Percentiles rank a stretch among this genome's conserved stretches.
Conservation (phyloP, 768 basidiomycete genomes). For the Tricholoma flavovirens region DNA sequence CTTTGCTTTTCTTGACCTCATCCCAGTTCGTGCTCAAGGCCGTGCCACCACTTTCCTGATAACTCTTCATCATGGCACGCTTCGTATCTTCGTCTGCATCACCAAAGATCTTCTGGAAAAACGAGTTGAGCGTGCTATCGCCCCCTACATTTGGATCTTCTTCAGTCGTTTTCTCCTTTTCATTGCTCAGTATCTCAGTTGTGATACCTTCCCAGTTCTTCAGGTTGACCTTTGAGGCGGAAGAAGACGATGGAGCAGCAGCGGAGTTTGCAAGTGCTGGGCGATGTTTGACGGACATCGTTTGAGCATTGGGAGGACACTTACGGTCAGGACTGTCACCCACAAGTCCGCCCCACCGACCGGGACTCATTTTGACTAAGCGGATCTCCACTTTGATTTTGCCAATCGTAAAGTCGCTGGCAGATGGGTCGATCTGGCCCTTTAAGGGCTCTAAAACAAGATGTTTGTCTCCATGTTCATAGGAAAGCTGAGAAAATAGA, state of each 20-base stretch:
- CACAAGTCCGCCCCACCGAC: slow-evolving; percentile 71
- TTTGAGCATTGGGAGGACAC: slow-evolving; percentile 20
- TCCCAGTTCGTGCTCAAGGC: slow-evolving; percentile 95
- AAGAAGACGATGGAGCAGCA: slow-evolving; percentile 24
- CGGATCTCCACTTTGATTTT: slow-evolving; percentile 87
- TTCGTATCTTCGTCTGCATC: slow-evolving; percentile 90
- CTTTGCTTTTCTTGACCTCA: slow-evolving; percentile 65
- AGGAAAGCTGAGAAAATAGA: slow-evolving; percentile 39
- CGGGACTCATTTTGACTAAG: slow-evolving; percentile 59
- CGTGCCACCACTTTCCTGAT: slow-evolving; percentile 91
- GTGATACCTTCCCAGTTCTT: slow-evolving; percentile 90
- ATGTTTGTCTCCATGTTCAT: slow-evolving; percentile 63
- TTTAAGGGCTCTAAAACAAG: slow-evolving; percentile 75
- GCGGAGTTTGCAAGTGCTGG: slow-evolving; percentile 27
- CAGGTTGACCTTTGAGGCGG: slow-evolving; percentile 26
- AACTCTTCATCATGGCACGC: slow-evolving; percentile 98
- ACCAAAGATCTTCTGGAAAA: slow-evolving; percentile 88
- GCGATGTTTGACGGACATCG: neutral
- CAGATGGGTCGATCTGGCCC: slow-evolving; percentile 66
- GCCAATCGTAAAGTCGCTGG: slow-evolving; percentile 62
- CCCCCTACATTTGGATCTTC: slow-evolving; percentile 90
- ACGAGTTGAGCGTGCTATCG: slow-evolving; percentile 76
- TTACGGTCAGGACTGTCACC: slow-evolving; percentile 74
- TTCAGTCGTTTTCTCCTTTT: slow-evolving; percentile 62
- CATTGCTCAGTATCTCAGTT: slow-evolving; percentile 53